Percentiles rank a stretch among this genome's conserved stretches.
These are phyloP conservation scores for Prunella vulgaris DNA, from an alignment of 257 asterid species.

Conservation along the genomic window DNA sequence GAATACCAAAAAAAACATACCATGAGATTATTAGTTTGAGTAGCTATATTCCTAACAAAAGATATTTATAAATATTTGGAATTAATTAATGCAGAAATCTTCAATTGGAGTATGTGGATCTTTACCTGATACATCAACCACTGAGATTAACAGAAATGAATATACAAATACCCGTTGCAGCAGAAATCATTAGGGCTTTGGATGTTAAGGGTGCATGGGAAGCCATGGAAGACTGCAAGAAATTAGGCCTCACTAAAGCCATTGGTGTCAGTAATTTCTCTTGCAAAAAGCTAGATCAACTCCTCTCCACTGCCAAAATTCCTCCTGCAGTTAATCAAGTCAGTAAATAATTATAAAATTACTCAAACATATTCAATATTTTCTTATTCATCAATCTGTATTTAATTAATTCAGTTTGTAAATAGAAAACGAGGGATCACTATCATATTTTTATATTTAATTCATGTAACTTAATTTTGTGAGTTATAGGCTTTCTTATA, in stretches of 20 bases:
- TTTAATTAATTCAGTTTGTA: neutral
- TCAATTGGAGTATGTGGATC: conserved; percentile 29
- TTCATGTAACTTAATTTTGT: too few relatives aligned
- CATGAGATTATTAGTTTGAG: too few relatives aligned
- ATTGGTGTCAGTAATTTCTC: conserved; percentile 52
- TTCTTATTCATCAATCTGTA: too few relatives aligned
- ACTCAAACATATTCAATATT: neutral
- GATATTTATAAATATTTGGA: neutral
- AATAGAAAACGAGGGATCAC: neutral
- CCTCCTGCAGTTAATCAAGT: conserved; percentile 73
- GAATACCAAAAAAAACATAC: too few relatives aligned
- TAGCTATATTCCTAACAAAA: too few relatives aligned
- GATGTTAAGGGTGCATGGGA: conserved; percentile 35
- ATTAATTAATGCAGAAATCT: conserved; percentile 26
- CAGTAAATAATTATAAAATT: conserved; percentile 2
- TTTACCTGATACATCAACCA: conserved; percentile 48
- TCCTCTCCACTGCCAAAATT: conserved; percentile 33
- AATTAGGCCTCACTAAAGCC: conserved; percentile 31
- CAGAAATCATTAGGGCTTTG: conserved; percentile 30
- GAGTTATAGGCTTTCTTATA: too few relatives aligned
- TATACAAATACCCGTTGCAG: conserved; percentile 30
- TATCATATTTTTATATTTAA: too few relatives aligned
- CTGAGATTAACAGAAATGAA: conserved; percentile 37
- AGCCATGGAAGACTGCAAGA: conserved; percentile 46
- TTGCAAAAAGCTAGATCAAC: conserved; percentile 26